A percentile compares a stretch with the other conserved stretches of the same genome.
Evolutionary conservation across 805 yeast genomes (phyloP).

Genomic region (Kodamaea jinghongensis): DNA sequence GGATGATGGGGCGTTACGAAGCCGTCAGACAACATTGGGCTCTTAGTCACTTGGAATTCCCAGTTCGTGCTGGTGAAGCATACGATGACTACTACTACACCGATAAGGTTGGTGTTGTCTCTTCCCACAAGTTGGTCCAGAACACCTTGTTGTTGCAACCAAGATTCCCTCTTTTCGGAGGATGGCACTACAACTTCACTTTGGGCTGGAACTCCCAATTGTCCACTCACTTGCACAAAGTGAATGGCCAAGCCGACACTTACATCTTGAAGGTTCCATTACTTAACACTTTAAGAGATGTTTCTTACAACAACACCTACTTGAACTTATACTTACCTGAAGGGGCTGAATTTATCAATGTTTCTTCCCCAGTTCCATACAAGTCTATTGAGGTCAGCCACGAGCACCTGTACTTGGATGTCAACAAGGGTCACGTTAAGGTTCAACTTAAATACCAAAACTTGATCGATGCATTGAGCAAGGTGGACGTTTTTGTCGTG

Average conservation of each 20-base stretch:
- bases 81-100: constrained; percentile 67
- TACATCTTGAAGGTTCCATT: constrained; percentile 69
- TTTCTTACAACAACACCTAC: constrained; percentile 60
- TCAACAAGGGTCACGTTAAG: constrained; percentile 73
- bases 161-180: constrained; percentile 92
- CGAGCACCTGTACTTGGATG: constrained; percentile 67
- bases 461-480: constrained; percentile 65
- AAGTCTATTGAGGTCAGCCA: constrained; percentile 27
- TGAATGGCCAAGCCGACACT: constrained; percentile 38
- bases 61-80: constrained; percentile 37
- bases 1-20: constrained; percentile 57
- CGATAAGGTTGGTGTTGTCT: constrained; percentile 91
- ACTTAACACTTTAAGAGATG: constrained; percentile 66
- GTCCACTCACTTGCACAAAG: constrained; percentile 46
- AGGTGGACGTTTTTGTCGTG: constrained; percentile 53
- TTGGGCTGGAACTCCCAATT: constrained; percentile 84
- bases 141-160: constrained; percentile 65
- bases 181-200: constrained; percentile 94
- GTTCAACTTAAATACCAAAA: constrained; percentile 58
- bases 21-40: constrained; percentile 53
- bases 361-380: constrained; percentile 54
- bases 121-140: constrained; percentile 57
- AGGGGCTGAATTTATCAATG: constrained; percentile 61
- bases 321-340: constrained; percentile 80
- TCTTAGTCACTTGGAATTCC: constrained; percentile 57